A percentile compares a stretch with the other conserved stretches of the same genome.
Evolutionary conservation across 371 early-diverging fungal species (phyloP).

Genomic region (Thermomucor indicae-seudaticae): DNA sequence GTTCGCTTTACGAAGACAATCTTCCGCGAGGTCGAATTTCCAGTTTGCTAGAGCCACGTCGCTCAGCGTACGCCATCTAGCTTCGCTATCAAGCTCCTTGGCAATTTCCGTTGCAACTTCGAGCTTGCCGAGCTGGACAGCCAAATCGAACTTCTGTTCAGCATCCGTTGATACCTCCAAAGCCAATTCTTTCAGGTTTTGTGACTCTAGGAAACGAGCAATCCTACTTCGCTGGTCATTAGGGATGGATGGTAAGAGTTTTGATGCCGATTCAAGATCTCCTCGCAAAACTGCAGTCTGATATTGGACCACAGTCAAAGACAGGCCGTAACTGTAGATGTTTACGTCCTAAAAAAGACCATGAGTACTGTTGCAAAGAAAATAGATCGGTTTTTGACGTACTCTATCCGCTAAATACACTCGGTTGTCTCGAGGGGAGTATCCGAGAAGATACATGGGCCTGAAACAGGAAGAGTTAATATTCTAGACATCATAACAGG

Average conservation of each 20-base stretch:
- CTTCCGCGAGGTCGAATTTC: conserved; percentile 88
- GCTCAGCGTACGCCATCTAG: conserved; percentile 90
- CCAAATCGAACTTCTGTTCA: conserved; percentile 94
- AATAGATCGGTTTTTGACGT: neutral
- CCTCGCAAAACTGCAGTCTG: conserved; percentile 94
- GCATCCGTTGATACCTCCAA: conserved; percentile 88
- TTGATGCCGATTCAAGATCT: conserved; percentile 79
- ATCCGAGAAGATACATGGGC: conserved; percentile 89
- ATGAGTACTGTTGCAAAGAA: neutral
- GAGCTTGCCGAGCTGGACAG: conserved; percentile 80
- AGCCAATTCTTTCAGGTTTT: conserved; percentile 88
- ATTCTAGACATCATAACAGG: neutral
- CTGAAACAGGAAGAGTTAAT: conserved; percentile 14
- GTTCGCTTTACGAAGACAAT: conserved; percentile 82
- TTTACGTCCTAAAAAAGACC: conserved; percentile 64
- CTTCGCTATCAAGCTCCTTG: conserved; percentile 69
- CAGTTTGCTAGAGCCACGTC: conserved; percentile 87
- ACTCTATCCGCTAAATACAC: conserved; percentile 90
- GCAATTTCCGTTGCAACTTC: conserved; percentile 87
- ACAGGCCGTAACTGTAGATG: conserved; percentile 86
- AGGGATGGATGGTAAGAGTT: conserved; percentile 81
- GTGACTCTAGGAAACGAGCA: conserved; percentile 93
- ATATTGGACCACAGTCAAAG: conserved; percentile 91
- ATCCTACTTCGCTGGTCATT: conserved; percentile 83
- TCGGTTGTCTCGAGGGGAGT: conserved; percentile 90